A percentile compares a stretch with the other conserved stretches of the same genome.
phyloP scores from a whole-genome alignment of 441 rosid species.

The Bruguiera hainesii region DNA sequence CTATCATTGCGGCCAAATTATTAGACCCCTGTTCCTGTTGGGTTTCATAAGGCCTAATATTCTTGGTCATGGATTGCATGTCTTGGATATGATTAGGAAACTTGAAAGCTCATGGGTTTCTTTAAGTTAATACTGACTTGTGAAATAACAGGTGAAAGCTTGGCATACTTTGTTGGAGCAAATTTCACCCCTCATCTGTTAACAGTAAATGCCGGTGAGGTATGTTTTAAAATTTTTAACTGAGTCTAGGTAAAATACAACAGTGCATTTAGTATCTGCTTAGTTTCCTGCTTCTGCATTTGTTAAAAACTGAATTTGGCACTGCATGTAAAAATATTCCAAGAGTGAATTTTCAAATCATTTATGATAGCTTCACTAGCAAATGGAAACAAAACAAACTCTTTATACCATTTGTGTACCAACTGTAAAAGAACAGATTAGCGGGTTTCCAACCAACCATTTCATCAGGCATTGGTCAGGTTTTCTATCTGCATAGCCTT shows the following conservation, averaged over 20 bases:
- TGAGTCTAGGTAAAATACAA: not conserved
- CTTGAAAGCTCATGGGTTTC: not conserved
- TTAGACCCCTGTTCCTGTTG: too few species aligned
- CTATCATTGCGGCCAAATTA: not conserved
- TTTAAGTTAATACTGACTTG: constrained; percentile 11
- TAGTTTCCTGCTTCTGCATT: constrained; percentile 6
- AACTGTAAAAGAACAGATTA: not conserved
- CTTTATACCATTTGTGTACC: not conserved
- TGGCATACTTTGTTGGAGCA: constrained; percentile 56
- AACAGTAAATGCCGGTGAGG: constrained; percentile 94
- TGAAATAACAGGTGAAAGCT: constrained; percentile 44
- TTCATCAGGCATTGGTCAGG: not conserved
- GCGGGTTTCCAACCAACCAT: too few species aligned
- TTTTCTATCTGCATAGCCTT: constrained; percentile 2
- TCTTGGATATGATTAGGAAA: constrained; percentile 7
- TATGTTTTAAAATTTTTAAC: constrained; percentile 26
- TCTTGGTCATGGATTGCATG: not conserved
- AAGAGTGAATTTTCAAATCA: not conserved
- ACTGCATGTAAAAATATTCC: not conserved
- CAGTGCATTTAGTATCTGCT: not conserved
- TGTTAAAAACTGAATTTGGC: not conserved
- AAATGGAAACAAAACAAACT: not conserved
- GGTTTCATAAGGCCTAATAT: not conserved
- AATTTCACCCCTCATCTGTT: constrained; percentile 83
- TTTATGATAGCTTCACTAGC: not conserved